Conservation (phyloP, 2,329 filamentous ascomycete species). For the Colletotrichum coccodes region DNA sequence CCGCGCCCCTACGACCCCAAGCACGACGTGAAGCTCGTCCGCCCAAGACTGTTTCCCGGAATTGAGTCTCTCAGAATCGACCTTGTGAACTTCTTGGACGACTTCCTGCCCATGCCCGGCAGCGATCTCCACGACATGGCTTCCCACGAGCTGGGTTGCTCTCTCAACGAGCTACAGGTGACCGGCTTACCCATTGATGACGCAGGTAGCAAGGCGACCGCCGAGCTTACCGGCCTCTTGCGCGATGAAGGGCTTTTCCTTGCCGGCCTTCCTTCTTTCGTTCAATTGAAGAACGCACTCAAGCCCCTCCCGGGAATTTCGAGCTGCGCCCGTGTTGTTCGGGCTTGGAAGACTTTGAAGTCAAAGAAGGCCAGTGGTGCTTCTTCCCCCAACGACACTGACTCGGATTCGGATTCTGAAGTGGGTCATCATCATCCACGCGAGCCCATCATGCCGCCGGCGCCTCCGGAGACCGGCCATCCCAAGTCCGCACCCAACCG, state of each 20-base stretch:
- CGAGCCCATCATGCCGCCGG: conserved; percentile 48
- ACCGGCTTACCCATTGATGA: conserved; percentile 63
- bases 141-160: conserved; percentile 63
- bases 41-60: conserved; percentile 57
- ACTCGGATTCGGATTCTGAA: conserved; percentile 38
- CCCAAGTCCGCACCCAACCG: conserved; percentile 48
- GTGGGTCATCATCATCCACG: conserved; percentile 42
- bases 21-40: conserved; percentile 41
- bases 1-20: conserved; percentile 58
- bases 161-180: conserved; percentile 61
- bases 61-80: conserved; percentile 61
- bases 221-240: conserved; percentile 61
- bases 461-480: conserved; percentile 53
- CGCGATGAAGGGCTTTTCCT: conserved; percentile 64
- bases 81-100: conserved; percentile 63
- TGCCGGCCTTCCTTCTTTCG: conserved; percentile 54
- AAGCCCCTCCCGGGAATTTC: conserved; percentile 49
- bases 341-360: conserved; percentile 50
- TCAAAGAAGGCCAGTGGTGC: conserved; percentile 35
- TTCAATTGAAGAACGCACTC: conserved; percentile 52
- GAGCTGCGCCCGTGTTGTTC: conserved; percentile 56
- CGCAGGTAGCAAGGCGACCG: conserved; percentile 55
- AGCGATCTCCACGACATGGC: conserved; percentile 62
- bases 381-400: conserved; percentile 36
- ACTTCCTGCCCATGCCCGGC: conserved; percentile 55